Base-by-base conservation (phyloP, 345 rosid genomes). In the Aethionema arabicum region DNA sequence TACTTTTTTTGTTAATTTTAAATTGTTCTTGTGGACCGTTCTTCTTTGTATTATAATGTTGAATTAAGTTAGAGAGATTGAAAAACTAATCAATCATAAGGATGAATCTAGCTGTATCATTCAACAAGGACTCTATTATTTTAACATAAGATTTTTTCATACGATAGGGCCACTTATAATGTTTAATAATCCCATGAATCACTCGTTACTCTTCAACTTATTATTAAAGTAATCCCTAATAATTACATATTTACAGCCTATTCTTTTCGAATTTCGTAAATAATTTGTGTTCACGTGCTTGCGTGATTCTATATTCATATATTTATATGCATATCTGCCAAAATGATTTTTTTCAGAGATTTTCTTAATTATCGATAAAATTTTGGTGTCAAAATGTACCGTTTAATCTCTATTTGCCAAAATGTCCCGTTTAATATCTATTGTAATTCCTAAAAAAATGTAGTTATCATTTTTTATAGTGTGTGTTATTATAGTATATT, bases 61-160 rank as follows among this genome's bases (percentile, higher is more conserved):
- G 59, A 39, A 52, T 61, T 63, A 39, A 52, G 15, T 37, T 54
- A 43, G 4, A 13, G 4, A 6, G 4, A 5, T 31, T 44, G 10
- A 31, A 11, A 1, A 12, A 30, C 9, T 5, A 44, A 35, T 45
- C 13, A n/a, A 65, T 39, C 4, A 38, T 3, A 39, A 12, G 48
- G 31, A 57, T 10, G 11, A 47, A 51, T 62, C 58, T 39, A 69
- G 56, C 62, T 61, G 68, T 54, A 45, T 54, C 12, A 31, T 54
- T 69, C 74, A 12, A 39, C 37, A 54, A 36, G 61, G 53, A 29
- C 63, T 61, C 41, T 55, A 32, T 43, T 39, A 62, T 61, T 53
- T 46, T 52, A 30, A 35, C 8, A 12, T 41, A 41, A 45, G 36
- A 13, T 59, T 35, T 41, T 40, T 41, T 40, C 37, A 13, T 38